Evolutionary conservation across 306 rosid genomes (phyloP).

Genomic region (Phaseolus lunatus): DNA sequence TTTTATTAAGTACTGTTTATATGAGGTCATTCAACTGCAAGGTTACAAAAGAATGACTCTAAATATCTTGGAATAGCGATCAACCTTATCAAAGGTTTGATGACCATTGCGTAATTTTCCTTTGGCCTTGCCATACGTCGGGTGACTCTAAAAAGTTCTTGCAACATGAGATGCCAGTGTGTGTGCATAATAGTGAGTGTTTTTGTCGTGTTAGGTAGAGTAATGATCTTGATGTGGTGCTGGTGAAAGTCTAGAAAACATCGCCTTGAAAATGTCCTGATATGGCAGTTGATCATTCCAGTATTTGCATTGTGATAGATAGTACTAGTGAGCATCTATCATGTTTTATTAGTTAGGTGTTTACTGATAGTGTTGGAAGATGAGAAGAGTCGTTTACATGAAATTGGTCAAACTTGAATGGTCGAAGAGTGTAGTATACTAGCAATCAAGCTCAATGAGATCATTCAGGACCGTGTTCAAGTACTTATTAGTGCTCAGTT

Average conservation of each 20-base stretch:
- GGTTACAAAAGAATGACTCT: not conserved
- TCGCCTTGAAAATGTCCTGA: not conserved
- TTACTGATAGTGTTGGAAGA: not conserved
- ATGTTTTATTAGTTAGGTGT: not conserved
- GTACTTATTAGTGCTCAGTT: not conserved
- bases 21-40: not conserved
- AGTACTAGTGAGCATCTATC: not conserved
- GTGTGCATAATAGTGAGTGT: constrained; percentile 2
- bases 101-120: not conserved
- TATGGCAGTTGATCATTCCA: not conserved
- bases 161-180: not conserved
- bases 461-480: not conserved
- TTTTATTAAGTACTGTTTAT: not conserved
- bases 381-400: not conserved
- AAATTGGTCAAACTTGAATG: not conserved
- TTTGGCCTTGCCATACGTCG: not conserved
- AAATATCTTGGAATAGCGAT: not conserved
- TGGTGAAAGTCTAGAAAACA: not conserved
- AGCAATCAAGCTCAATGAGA: not conserved
- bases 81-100: not conserved
- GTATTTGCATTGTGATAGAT: not conserved
- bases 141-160: not conserved
- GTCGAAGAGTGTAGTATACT: not conserved
- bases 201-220: not conserved
- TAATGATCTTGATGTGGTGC: constrained; percentile 18